A percentile compares a stretch with the other conserved stretches of the same genome.
phyloP scores from a whole-genome alignment of 2,329 filamentous ascomycete genomes.

The Colletotrichum truncatum region DNA sequence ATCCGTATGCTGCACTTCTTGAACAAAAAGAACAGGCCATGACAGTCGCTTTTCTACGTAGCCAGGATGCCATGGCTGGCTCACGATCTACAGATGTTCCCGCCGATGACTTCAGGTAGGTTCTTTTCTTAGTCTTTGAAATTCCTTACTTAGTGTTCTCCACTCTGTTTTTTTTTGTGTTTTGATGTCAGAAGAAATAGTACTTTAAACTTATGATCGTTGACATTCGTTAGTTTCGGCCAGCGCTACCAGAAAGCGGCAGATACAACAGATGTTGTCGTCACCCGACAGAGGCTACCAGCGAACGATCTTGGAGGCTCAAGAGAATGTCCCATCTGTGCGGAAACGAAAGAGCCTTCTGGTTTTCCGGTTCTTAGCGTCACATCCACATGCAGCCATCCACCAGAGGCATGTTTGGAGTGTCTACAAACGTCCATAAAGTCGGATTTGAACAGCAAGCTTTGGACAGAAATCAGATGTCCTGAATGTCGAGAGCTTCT shows the following conservation, averaged over 20 bases:
- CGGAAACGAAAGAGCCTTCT: constrained; percentile 38
- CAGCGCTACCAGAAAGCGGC: constrained; percentile 43
- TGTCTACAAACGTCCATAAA: constrained; percentile 46
- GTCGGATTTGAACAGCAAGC: constrained; percentile 42
- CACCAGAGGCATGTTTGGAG: constrained; percentile 43
- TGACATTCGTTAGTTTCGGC: constrained; percentile 38
- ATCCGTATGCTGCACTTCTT: constrained; percentile 41
- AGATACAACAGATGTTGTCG: constrained; percentile 37
- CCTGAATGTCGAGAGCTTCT: constrained; percentile 58
- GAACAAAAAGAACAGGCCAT: constrained; percentile 42
- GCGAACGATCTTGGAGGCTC: constrained; percentile 34
- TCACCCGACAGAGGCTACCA: constrained; percentile 41
- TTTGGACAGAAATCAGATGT: constrained; percentile 59
- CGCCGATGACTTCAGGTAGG: constrained; percentile 44
- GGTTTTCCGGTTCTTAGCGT: constrained; percentile 44
- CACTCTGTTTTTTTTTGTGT: no score
- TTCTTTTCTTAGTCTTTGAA: background rate
- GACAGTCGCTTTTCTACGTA: constrained; percentile 40
- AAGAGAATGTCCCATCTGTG: constrained; percentile 47
- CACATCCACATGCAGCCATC: constrained; percentile 44
- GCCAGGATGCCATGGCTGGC: constrained; percentile 33
- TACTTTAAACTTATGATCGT: no score
- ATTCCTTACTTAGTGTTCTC: background rate
- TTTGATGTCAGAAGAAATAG: no score
- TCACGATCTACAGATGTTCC: constrained; percentile 30